Percentiles rank a stretch among this genome's conserved stretches.
Conservation (phyloP, 176 grass and related monocot species). For the Ampelocalamus luodianensis region DNA sequence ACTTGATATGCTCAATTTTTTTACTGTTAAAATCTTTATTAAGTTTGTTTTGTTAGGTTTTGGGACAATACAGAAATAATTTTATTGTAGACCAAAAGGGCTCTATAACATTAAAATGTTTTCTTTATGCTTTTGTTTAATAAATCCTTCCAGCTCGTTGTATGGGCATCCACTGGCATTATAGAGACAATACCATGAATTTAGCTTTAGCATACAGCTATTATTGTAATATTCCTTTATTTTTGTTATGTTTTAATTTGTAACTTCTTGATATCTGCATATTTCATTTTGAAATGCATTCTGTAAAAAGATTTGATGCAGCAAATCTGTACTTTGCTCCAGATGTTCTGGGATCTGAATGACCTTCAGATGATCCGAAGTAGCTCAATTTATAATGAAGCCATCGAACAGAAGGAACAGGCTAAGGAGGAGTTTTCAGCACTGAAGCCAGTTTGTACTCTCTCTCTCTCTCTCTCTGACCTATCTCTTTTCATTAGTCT, state of each 20-base stretch:
- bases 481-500: conserved; percentile 10
- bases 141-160: neutral
- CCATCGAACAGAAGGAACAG: conserved; percentile 34
- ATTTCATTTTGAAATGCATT: neutral
- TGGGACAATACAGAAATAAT: neutral
- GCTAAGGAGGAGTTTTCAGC: conserved; percentile 48
- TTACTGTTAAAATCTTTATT: neutral
- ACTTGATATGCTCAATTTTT: neutral
- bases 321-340: neutral
- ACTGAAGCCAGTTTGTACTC: conserved; percentile 46
- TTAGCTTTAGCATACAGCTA: neutral
- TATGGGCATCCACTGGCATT: neutral
- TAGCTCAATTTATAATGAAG: conserved; percentile 54
- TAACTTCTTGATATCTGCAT: neutral
- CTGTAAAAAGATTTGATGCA: neutral
- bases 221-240: neutral
- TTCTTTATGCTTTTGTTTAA: neutral
- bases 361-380: conserved; percentile 48
- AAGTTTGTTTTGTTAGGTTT: neutral
- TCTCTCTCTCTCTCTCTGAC: neutral
- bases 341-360: conserved; percentile 59
- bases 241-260: neutral
- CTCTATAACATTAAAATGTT: neutral
- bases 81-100: neutral
- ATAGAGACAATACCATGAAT: neutral